phyloP scores from a whole-genome alignment of 1,284 basidiomycete genomes.

The Puccinia hordei region DNA sequence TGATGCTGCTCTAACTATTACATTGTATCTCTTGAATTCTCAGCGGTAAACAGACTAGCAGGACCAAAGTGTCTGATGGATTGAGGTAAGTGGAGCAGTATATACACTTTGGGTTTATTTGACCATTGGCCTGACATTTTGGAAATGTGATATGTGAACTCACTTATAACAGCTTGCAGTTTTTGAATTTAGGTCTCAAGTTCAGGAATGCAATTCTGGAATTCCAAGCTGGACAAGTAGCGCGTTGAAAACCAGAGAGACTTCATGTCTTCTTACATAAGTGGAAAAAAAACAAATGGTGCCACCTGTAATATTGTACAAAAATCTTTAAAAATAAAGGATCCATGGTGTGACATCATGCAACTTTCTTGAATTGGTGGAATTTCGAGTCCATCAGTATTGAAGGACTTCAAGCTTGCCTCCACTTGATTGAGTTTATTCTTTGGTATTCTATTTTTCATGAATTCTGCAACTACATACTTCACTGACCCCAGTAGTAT shows the following conservation, averaged over 20 bases:
- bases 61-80: constrained; percentile 52
- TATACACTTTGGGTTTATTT: constrained; percentile 61
- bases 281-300: constrained; percentile 60
- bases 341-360: constrained; percentile 58
- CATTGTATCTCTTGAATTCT: constrained; percentile 39
- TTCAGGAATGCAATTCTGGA: constrained; percentile 58
- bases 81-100: constrained; percentile 54
- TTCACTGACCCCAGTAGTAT: constrained; percentile 3
- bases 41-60: constrained; percentile 1
- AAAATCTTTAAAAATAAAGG: constrained; percentile 61
- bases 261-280: constrained; percentile 53
- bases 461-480: not conserved
- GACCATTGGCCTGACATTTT: constrained; percentile 57
- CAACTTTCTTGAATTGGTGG: constrained; percentile 55
- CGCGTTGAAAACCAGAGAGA: constrained; percentile 59
- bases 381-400: constrained; percentile 56
- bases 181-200: constrained; percentile 57
- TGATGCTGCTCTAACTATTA: not conserved
- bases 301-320: constrained; percentile 60
- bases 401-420: constrained; percentile 46
- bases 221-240: constrained; percentile 52
- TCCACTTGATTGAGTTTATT: not conserved
- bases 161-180: not conserved
- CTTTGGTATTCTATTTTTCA: not conserved
- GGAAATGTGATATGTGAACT: constrained; percentile 1